A percentile compares a stretch with the other conserved stretches of the same genome.
Conservation (phyloP, 2,329 filamentous ascomycete species). For the Fusarium oxysporum region DNA sequence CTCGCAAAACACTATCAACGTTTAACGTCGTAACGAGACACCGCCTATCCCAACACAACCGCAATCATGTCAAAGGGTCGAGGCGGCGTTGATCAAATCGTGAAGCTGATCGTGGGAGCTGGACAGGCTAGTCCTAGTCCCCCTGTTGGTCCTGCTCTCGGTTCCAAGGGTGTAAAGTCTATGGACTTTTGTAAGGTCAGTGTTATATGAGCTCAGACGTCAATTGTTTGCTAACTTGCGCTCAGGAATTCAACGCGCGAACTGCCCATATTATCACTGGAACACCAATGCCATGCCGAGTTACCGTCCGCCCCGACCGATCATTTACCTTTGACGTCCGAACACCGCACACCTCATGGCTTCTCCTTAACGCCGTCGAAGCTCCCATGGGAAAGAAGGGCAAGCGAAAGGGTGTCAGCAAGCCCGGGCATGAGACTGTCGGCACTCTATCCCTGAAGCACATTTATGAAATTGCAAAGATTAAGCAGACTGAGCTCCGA, state of each 20-base stretch:
- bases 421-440: slow-evolving; percentile 80
- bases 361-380: slow-evolving; percentile 86
- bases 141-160: slow-evolving; percentile 94
- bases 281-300: slow-evolving; percentile 88
- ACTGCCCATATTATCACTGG: slow-evolving; percentile 86
- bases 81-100: slow-evolving; percentile 74
- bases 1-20: slow-evolving; percentile 28
- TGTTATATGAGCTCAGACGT: not conserved
- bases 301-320: slow-evolving; percentile 92
- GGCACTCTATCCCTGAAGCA: slow-evolving; percentile 93
- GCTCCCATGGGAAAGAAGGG: slow-evolving; percentile 77
- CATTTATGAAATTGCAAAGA: slow-evolving; percentile 96
- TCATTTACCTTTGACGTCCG: slow-evolving; percentile 93
- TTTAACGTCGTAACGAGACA: slow-evolving; percentile 14
- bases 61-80: slow-evolving; percentile 65
- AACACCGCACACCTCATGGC: slow-evolving; percentile 92
- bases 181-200: slow-evolving; percentile 99
- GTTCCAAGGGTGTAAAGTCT: slow-evolving; percentile 97
- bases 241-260: slow-evolving; percentile 94
- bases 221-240: slow-evolving; percentile 28
- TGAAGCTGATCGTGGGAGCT: slow-evolving; percentile 97
- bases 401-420: slow-evolving; percentile 80
- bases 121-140: slow-evolving; percentile 95
- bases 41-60: slow-evolving; percentile 23
- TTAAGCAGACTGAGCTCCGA: slow-evolving; percentile 85